Conservation (phyloP, 1,139 yeast species). For the Yamadazyma dendronema region DNA sequence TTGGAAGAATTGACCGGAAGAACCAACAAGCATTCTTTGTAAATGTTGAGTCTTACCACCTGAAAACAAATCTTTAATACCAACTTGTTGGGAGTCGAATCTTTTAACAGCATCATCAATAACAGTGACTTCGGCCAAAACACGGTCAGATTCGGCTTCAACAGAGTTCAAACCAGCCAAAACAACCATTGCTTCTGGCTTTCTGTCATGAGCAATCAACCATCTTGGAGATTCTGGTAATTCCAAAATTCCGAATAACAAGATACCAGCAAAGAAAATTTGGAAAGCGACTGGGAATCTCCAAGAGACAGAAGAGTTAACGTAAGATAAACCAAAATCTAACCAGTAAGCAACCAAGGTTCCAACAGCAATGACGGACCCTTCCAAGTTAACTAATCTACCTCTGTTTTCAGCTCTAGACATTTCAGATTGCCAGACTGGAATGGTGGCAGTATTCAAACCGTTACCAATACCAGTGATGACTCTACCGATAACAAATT, state of each 20-base stretch:
- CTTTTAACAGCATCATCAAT: slow-evolving; percentile 40
- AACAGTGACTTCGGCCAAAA: slow-evolving; percentile 39
- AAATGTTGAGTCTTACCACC: slow-evolving; percentile 57
- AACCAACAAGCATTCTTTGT: slow-evolving; percentile 54
- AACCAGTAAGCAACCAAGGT: slow-evolving; percentile 27
- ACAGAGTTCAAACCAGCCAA: slow-evolving; percentile 38
- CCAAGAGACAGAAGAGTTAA: slow-evolving; percentile 33
- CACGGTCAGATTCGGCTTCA: slow-evolving; percentile 39
- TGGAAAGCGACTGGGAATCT: slow-evolving; percentile 28
- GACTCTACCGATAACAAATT: slow-evolving; percentile 47
- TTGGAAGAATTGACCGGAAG: slow-evolving; percentile 50
- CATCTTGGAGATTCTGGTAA: slow-evolving; percentile 29
- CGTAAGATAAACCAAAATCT: slow-evolving; percentile 66
- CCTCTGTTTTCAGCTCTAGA: slow-evolving; percentile 38
- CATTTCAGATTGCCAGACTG: slow-evolving; percentile 40
- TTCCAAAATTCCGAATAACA: slow-evolving; percentile 17
- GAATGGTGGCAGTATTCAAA: slow-evolving; percentile 35
- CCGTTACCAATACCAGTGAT: slow-evolving; percentile 45
- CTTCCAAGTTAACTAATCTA: slow-evolving; percentile 63
- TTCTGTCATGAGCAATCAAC: slow-evolving; percentile 49
- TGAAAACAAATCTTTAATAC: slow-evolving; percentile 48
- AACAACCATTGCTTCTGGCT: slow-evolving; percentile 44
- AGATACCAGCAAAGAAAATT: slow-evolving; percentile 19
- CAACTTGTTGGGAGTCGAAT: slow-evolving; percentile 35
- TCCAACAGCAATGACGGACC: slow-evolving; percentile 59